Evolutionary conservation across 2,329 filamentous ascomycete genomes (phyloP), one percentile per base, ranked within the genome.

Genomic region (Colletotrichum musae): DNA sequence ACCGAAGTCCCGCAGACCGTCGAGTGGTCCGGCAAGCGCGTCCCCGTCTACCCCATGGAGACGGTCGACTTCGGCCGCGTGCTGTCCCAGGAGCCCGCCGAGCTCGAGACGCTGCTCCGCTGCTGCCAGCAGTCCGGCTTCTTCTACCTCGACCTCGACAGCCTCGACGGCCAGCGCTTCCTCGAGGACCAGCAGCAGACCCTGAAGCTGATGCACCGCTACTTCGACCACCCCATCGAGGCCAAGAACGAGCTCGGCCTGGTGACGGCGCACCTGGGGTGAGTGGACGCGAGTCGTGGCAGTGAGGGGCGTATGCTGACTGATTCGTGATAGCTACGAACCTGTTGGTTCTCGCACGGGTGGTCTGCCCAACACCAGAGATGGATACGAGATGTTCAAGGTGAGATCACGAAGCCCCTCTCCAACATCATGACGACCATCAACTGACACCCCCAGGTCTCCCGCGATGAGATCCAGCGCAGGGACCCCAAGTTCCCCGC

Each of bases 201-300:
- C 2, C 80, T 88, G 36, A 80, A 83, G 70, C 81, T 88, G 48
- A 89, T 88, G 87, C 79, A 87, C 75, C 83, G 83, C 60, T 89
- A 88, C 81, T 89, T 88, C 71, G 83, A 83, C 39, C 76, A 82
- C 0, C 85, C 86, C 0, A 75, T 87, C 16, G 86, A 88, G 77
- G 81, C 79, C 50, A 88, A 88, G 83, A 88, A 88, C 74, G 83
- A 88, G 74, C 87, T 84, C 72, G 86, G 86, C 4, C 83, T 88
- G 6, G 81, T 88, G 56, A 83, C 84, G 26, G 83, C 85, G 5
- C 86, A 88, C 75, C 81, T 87, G 28, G 86, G 85, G 78, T 86
- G 76, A 70, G 79, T 74, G 10, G 16, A 24, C 48, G 39, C 53
- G 32, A 13, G 52, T 5, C 28, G 43, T 39, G 13, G 18, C 24